Evolutionary conservation across 441 rosid genomes (phyloP), one percentile per base, ranked within the genome.

Genomic region (Adansonia madagascariensis): DNA sequence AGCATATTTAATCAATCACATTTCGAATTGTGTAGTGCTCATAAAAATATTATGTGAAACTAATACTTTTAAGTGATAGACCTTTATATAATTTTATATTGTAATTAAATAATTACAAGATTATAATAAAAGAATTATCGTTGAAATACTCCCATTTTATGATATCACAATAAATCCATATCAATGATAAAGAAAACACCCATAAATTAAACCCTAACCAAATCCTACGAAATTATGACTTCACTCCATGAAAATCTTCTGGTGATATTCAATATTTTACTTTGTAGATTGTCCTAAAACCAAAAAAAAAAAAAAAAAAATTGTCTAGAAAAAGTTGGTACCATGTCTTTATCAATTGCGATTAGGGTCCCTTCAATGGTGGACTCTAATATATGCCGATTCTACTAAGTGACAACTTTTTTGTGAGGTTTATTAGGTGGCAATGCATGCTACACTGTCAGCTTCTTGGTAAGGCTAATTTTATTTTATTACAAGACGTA

Each of bases 281-380:
- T 35, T 2, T 11, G 8, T 20, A 18, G 41, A 8, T 7, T 57
- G 59, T 46, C 59, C n/a, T 12, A 20, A 46, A 46, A 2, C 43
- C 57, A n/a, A n/a, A n/a, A n/a, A n/a, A n/a, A n/a, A n/a, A 61
- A n/a, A 61, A 7, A 22, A 15, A 24, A 24, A 24, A 24, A 24
- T 24, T 24, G 60, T 20, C 39, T 67, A 9, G 59, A 22, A 27
- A 66, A 66, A 62, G 55, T 62, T 1, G 72, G 73, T 43, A 17
- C 2, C 49, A 43, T n/a, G 77, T 73, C 73, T 17, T 53, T 53
- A 31, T 78, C 41, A 71, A 15, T 14, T 47, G 24, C 41, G 27
- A 41, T 0, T 5, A 0, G 44, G 47, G 22, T 15, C 9, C 39
- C 49, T 35, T 17, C 17, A 17, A 31, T 11, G 10, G 17, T 43